Percentiles rank a stretch among this genome's conserved stretches.
phyloP scores from a whole-genome alignment of 495 filamentous ascomycete species.

The Margaritispora aquatica region DNA sequence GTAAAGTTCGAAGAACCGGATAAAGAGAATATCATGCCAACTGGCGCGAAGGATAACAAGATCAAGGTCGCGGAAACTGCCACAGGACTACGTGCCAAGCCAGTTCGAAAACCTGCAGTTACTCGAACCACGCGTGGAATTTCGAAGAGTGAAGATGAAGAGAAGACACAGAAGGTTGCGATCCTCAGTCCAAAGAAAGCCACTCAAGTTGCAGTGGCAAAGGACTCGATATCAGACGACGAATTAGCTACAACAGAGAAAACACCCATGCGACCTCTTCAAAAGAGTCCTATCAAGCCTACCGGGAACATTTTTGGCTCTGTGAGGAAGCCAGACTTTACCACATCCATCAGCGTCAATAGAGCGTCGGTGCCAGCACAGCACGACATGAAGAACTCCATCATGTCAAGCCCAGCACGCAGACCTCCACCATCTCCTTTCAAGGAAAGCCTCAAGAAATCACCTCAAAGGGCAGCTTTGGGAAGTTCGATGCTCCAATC shows the following conservation, averaged over 20 bases:
- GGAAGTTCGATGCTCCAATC: constrained; percentile 16
- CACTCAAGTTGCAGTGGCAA: constrained; percentile 35
- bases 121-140: constrained; percentile 21
- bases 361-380: neutral
- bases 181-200: constrained; percentile 53
- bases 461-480: constrained; percentile 31
- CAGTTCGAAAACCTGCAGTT: constrained; percentile 29
- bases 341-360: constrained; percentile 9
- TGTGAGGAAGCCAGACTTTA: constrained; percentile 24
- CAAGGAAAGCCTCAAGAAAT: constrained; percentile 41
- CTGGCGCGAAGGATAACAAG: constrained; percentile 19
- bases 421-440: constrained; percentile 38
- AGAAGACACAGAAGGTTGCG: constrained; percentile 15
- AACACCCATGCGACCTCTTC: constrained; percentile 37
- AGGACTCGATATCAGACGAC: constrained; percentile 39
- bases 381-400: constrained; percentile 21
- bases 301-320: constrained; percentile 25
- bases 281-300: constrained; percentile 41
- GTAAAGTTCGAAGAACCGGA: constrained; percentile 52
- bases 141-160: constrained; percentile 8
- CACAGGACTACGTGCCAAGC: constrained; percentile 37
- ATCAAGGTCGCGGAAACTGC: constrained; percentile 26
- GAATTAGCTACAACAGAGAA: constrained; percentile 47
- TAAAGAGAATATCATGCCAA: constrained; percentile 43
- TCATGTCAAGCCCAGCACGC: constrained; percentile 42